Evolutionary conservation across 768 basidiomycete genomes (phyloP), one percentile per base, ranked within the genome.

Genomic region (Bullera alba): DNA sequence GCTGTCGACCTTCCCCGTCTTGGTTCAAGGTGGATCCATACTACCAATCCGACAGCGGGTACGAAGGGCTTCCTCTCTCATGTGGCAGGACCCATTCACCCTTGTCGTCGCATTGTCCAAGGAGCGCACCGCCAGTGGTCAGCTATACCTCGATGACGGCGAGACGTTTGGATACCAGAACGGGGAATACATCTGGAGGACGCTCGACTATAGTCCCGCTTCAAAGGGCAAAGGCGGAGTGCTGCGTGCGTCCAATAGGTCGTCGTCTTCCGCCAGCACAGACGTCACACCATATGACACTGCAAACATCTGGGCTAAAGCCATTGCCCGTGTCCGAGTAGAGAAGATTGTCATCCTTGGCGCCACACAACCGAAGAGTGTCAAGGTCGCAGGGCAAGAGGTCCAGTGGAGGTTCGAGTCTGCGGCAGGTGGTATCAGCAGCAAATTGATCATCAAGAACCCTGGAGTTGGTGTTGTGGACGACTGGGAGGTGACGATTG

Each of bases 71-170:
- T 87, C 93, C 0, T 77, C 82, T 0, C 77, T 92, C 35, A 93
- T 95, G 86, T 86, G 83, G 75, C 74, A 77, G 46, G 95, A 99
- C 67, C 95, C 93, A 0, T 88, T 92, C 77, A 96, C 91, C 0
- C 79, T 97, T 32, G 83, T 85, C 48, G 79, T 93, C 21, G 87
- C 90, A 0, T 76, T 93, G 17, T 63, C 65, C 41, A 60, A 66
- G 23, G 42, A 63, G 12, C 79, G 79, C 73, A 80, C 57, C 26
- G 92, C 92, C 0, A 69, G 65, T 1, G 95, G 95, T 30, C 87
- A 92, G 64, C 77, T 99, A 30, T 99, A 97, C 73, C 80, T 93
- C 49, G 95, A 99, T 69, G 95, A 97, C 60, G 95, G 95, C 14
- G 85, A 84, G 45, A 80, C 84, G 0, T 97, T 82, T 72, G 75